Evolutionary conservation across 805 yeast genomes (phyloP).

Genomic region (Wickerhamomyces tratensis): DNA sequence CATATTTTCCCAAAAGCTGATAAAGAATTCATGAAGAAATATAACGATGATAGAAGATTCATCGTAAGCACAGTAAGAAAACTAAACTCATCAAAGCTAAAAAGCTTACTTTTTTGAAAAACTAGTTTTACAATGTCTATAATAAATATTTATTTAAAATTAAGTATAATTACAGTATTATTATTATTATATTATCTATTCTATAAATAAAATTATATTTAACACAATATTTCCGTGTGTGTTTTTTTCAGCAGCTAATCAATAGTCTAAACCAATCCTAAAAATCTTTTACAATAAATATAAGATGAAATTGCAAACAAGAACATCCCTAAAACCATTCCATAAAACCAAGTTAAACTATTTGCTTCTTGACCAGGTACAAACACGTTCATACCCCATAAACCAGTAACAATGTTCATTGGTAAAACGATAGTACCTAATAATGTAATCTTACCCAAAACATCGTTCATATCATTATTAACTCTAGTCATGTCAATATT

Average conservation of each 20-base stretch:
- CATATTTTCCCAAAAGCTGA: constrained; percentile 8
- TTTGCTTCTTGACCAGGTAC: constrained; percentile 84
- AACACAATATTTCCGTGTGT: too few species aligned
- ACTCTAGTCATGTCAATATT: constrained; percentile 97
- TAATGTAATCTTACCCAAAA: constrained; percentile 84
- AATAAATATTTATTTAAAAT: too few species aligned
- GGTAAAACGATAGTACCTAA: constrained; percentile 94
- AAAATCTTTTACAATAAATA: constrained; percentile 35
- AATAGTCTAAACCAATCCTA: constrained; percentile 17
- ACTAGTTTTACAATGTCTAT: too few species aligned
- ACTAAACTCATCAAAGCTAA: too few species aligned
- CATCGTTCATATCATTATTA: constrained; percentile 95
- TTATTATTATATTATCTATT: too few species aligned
- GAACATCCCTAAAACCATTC: constrained; percentile 36
- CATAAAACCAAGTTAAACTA: constrained; percentile 59
- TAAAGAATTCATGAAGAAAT: constrained; percentile 8
- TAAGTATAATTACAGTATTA: too few species aligned
- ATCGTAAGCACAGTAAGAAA: constrained; percentile 4
- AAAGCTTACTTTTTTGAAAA: too few species aligned
- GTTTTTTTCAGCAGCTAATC: neutral
- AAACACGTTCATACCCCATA: constrained; percentile 98
- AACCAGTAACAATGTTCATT: constrained; percentile 88
- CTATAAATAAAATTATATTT: too few species aligned
- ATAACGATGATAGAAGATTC: constrained; percentile 12
- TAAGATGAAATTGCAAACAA: constrained; percentile 37